Evolutionary conservation across 2,329 filamentous ascomycete species (phyloP).

Genomic region (Mariannaea sp.): DNA sequence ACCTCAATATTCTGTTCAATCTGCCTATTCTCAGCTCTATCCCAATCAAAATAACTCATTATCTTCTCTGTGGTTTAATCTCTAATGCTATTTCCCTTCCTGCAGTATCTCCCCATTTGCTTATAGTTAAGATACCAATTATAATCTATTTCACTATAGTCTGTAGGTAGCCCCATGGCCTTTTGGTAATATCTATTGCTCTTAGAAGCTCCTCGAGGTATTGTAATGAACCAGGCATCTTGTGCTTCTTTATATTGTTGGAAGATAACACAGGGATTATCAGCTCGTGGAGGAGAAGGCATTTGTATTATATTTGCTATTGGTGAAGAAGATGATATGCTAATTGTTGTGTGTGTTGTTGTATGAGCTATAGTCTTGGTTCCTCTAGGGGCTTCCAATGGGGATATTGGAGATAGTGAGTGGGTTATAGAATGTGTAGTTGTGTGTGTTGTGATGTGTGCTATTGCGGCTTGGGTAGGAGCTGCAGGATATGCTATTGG

Average conservation of each 20-base stretch:
- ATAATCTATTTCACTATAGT: conserved; percentile 6
- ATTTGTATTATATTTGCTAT: too few species aligned
- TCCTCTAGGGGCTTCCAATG: not conserved
- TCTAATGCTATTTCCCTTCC: not conserved
- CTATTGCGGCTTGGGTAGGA: too few species aligned
- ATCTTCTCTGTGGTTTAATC: too few species aligned
- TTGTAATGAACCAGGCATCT: conserved; percentile 5
- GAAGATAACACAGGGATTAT: conserved; percentile 14
- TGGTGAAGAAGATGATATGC: too few species aligned
- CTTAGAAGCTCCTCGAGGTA: not conserved
- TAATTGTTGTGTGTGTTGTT: too few species aligned
- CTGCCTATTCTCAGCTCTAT: too few species aligned
- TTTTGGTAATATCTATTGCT: conserved; percentile 5
- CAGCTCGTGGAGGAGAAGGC: not conserved
- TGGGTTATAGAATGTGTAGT: not conserved
- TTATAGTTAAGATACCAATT: conserved; percentile 8
- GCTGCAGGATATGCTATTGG: too few species aligned
- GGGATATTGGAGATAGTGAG: conserved; percentile 4
- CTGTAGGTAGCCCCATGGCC: not conserved
- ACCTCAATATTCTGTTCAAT: too few species aligned
- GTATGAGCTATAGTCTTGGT: not conserved
- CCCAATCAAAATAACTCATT: too few species aligned
- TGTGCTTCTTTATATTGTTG: conserved; percentile 7
- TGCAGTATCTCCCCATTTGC: not conserved
- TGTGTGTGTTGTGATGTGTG: conserved; percentile 3